Base-by-base conservation (phyloP, 192 early-diverging fungal genomes). In the Coemansia sp. region DNA sequence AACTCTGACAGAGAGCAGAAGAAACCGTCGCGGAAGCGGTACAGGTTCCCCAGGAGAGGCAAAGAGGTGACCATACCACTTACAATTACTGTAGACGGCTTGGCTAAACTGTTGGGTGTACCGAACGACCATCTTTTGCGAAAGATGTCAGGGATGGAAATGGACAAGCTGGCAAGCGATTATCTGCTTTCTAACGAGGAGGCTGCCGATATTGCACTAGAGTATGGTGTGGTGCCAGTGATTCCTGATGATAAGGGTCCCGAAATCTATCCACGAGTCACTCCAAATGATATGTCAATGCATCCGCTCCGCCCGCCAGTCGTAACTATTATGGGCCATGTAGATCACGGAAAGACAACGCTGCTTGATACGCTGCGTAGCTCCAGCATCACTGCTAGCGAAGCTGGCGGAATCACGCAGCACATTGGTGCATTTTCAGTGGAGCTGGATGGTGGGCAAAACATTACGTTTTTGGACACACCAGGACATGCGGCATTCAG, bases 291-390 rank as follows among this genome's bases (percentile, higher is more conserved):
- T 52, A 89, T 89, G 88, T 86, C 88, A 3, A 64, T 68, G 12
- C 89, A 88, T 62, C 89, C 89, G 12, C 51, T 74, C 14, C 85
- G 95, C 19, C 92, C 96, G 3, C 96, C 96, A 10, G 87, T 98
- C 15, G 93, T 98, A 14, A 96, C 96, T 1, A 95, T 98, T 66
- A 93, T 98, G 94, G 96, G 96, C 5, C 96, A 98, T 64, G 94
- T 98, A 15, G 94, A 98, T 73, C 91, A 94, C 68, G 93, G 96
- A 11, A 98, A 98, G 71, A 98, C 96, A 6, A 96, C 96, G 0
- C 82, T 98, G 8, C 70, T 98, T 42, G 96, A 98, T 71, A 85
- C 94, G 0, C 81, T 98, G 28, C 87, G 96, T 50, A 92, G 92
- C 70, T 94, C 94, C 0, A 90, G 91, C 1, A 91, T 98, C 5